phyloP scores from a whole-genome alignment of 495 filamentous ascomycete species.

The Filosporella fistucella region DNA sequence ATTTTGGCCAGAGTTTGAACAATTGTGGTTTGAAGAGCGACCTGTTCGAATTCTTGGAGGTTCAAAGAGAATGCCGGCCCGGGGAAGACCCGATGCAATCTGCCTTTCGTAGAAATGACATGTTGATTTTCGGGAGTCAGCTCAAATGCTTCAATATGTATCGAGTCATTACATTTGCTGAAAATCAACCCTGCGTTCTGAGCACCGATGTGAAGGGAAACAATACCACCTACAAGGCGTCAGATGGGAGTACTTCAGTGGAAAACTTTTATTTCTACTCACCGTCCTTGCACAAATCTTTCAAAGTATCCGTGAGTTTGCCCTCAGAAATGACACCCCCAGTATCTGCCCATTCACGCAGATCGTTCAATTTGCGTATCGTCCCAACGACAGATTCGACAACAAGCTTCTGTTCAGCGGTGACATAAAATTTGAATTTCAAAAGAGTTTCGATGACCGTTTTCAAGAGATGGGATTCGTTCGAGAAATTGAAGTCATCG shows the following conservation, averaged over 20 bases:
- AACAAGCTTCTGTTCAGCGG: background rate
- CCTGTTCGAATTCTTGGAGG: background rate
- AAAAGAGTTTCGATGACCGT: background rate
- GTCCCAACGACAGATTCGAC: background rate
- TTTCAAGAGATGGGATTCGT: conserved; percentile 8
- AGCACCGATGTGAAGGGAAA: conserved; percentile 35
- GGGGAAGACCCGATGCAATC: conserved; percentile 53
- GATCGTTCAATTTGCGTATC: too few relatives aligned
- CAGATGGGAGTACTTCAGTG: background rate
- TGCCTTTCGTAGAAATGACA: conserved; percentile 42
- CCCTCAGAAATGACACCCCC: background rate
- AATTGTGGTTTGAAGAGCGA: background rate
- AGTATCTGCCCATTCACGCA: background rate
- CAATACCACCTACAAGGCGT: conserved; percentile 9
- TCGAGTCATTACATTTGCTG: conserved; percentile 20
- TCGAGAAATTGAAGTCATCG: conserved; percentile 29
- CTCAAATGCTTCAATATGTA: conserved; percentile 52
- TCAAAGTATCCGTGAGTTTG: background rate
- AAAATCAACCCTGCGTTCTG: conserved; percentile 60
- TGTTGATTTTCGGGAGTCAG: conserved; percentile 41
- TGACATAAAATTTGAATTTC: background rate
- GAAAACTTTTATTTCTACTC: background rate
- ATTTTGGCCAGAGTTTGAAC: background rate
- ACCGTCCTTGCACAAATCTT: background rate
- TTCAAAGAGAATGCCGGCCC: conserved; percentile 39